Evolutionary conservation across 495 filamentous ascomycete genomes (phyloP), one percentile per base, ranked within the genome.

Genomic region (Achaetomiella virescens): DNA sequence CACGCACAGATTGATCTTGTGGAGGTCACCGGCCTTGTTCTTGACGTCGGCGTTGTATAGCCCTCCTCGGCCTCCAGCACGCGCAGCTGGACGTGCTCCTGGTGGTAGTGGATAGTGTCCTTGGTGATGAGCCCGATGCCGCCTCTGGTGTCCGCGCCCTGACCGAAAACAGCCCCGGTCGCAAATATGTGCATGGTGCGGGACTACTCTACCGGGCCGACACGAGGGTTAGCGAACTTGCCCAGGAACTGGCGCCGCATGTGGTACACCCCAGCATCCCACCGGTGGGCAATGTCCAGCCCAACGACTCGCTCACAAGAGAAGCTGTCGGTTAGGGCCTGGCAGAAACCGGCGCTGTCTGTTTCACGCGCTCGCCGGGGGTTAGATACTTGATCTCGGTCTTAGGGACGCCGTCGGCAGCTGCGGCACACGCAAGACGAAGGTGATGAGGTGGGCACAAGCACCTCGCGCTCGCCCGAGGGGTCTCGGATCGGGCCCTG

Each of bases 181-280:
- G 36, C 48, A 12, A 51, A 51, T 4, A 51, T 35, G 7, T 40
- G 48, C 12, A 51, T 29, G 21, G 48, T 51, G 35, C 15, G 9
- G 7, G 48, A 7, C 10, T 1, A 3, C 48, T 22, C 7, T 1
- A 1, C 9, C 20, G 11, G 18, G 3, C 11, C 33, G 3, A 15
- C 0, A 9, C 31, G 18, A 24, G 11, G 20, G 35, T 51, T 35
- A 15, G 17, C 7, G 14, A 40, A 51, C 35, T 25, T 17, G 21
- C 48, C 48, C 21, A 51, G 7, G n/a, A 40, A 51, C 14, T 35
- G 48, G 11, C 48, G 36, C 21, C 48, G 35, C n/a, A 49, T 25
- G 14, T 38, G 31, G 31, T 17, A 22, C 6, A 1, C 2, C 0
- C 10, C 1, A 1, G 12, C 3, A 4, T 8, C 1, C 35, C 21